phyloP scores from a whole-genome alignment of 2,329 filamentous ascomycete species.

The Oidium heveae region DNA sequence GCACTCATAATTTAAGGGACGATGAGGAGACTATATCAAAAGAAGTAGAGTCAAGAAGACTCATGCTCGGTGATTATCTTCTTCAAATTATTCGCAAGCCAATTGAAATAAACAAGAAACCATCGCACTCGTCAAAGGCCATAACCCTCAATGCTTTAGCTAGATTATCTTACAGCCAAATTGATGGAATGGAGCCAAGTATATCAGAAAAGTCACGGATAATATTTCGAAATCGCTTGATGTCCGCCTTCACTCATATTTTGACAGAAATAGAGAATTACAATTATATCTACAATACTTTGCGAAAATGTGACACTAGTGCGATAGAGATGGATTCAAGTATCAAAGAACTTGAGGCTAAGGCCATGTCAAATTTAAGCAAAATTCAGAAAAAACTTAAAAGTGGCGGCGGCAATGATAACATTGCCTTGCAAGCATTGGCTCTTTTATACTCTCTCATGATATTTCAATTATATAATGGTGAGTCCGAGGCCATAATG shows the following conservation, averaged over 20 bases:
- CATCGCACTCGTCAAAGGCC: conserved; percentile 6
- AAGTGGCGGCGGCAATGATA: conserved; percentile 12
- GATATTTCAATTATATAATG: conserved; percentile 72
- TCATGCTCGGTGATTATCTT: conserved; percentile 13
- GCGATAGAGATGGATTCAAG: conserved; percentile 29
- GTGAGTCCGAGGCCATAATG: conserved; percentile 62
- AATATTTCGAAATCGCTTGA: conserved; percentile 29
- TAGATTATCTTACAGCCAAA: conserved; percentile 26
- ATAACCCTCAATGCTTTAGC: conserved; percentile 17
- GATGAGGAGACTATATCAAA: conserved; percentile 5
- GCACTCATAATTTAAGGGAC: conserved; percentile 3
- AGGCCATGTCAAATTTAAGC: conserved; percentile 25
- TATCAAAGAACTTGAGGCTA: conserved; percentile 25
- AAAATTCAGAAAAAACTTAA: conserved; percentile 23
- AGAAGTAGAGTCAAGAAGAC: conserved; percentile 12
- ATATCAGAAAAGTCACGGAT: conserved; percentile 28
- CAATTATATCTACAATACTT: conserved; percentile 15
- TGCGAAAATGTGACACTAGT: conserved; percentile 8
- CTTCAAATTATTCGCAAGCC: conserved; percentile 10
- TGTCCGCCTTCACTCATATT: conserved; percentile 31
- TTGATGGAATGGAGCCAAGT: conserved; percentile 17
- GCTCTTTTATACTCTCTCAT: conserved; percentile 64
- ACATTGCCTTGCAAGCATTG: conserved; percentile 29
- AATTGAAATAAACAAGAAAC: conserved; percentile 5
- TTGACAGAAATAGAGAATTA: conserved; percentile 28